A percentile compares a stretch with the other conserved stretches of the same genome.
Evolutionary conservation across 257 asterid species (phyloP).

Genomic region (Salvia miltiorrhiza): DNA sequence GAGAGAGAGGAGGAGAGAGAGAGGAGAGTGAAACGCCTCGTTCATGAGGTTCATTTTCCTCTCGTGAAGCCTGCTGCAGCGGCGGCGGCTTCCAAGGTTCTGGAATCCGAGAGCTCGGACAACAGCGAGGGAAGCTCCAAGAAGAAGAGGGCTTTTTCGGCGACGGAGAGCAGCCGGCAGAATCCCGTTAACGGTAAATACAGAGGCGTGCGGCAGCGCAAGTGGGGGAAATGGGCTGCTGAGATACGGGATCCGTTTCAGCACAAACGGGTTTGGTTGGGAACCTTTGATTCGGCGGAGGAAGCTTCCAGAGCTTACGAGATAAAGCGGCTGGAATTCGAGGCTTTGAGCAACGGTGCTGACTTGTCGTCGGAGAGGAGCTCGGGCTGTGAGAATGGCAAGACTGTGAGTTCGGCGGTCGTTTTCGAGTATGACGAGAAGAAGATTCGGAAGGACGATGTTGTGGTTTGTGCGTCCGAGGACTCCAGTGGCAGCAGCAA

Average conservation of each 20-base stretch:
- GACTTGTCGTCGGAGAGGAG: conserved; percentile 35
- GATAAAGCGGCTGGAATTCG: conserved; percentile 54
- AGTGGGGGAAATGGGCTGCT: conserved; percentile 99
- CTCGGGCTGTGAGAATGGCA: conserved; percentile 17
- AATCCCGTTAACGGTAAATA: conserved; percentile 33
- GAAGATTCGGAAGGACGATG: neutral
- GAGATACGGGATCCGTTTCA: conserved; percentile 82
- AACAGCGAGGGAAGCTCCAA: conserved; percentile 33
- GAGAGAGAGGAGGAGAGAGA: conserved; percentile 27
- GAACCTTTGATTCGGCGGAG: conserved; percentile 66
- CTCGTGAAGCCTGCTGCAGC: neutral
- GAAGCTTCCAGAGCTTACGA: conserved; percentile 80
- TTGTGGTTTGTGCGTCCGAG: conserved; percentile 31
- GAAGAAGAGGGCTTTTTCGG: conserved; percentile 20
- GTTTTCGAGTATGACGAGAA: neutral
- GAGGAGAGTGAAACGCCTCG: conserved; percentile 41
- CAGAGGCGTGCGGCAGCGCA: conserved; percentile 75
- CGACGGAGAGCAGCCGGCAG: conserved; percentile 4
- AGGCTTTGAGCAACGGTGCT: conserved; percentile 29
- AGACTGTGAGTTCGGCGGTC: neutral
- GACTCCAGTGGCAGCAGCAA: conserved; percentile 40
- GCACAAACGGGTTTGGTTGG: conserved; percentile 80
- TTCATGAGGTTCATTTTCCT: conserved; percentile 47
- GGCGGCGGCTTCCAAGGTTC: neutral
- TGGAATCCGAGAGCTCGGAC: conserved; percentile 46